These are phyloP conservation scores for Eucalyptus sideroxylon DNA, from an alignment of 345 rosid species.

Conservation along the genomic window DNA sequence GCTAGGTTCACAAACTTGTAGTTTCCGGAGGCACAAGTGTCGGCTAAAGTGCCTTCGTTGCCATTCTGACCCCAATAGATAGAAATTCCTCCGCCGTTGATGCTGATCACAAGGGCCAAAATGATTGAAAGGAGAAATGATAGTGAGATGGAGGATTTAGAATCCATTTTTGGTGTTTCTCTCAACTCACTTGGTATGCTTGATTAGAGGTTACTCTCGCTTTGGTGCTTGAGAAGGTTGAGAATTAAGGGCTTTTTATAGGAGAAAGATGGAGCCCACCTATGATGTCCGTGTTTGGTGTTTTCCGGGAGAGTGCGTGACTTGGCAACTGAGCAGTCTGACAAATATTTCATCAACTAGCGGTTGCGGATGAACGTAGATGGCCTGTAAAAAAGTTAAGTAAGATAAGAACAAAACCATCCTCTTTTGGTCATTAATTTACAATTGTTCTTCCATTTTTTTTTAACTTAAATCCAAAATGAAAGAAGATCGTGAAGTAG, in stretches of 20 bases:
- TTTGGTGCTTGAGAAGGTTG: not conserved
- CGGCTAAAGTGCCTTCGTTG: slow-evolving; percentile 6
- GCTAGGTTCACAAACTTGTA: slow-evolving; percentile 9
- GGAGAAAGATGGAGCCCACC: not conserved
- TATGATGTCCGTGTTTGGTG: not conserved
- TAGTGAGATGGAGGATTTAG: not conserved
- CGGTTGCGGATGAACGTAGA: not conserved
- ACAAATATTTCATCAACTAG: not conserved
- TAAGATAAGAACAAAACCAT: not conserved
- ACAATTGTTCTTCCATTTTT: not conserved
- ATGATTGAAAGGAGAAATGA: not conserved
- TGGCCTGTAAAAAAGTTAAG: not conserved
- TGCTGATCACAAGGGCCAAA: not conserved
- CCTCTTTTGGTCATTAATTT: not conserved
- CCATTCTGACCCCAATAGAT: slow-evolving; percentile 27
- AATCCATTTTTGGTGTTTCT: not conserved
- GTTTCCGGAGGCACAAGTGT: slow-evolving; percentile 8
- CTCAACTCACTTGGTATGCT: not conserved
- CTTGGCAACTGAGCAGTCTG: not conserved
- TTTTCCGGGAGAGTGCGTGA: not conserved
- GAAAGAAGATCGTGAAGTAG: not conserved
- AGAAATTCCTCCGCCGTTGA: not conserved
- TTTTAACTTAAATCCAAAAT: not conserved
- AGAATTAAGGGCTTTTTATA: not conserved
- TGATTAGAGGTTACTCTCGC: not conserved